Conservation (phyloP, 192 early-diverging fungal genomes). For the Coemansia guatemalensis region DNA sequence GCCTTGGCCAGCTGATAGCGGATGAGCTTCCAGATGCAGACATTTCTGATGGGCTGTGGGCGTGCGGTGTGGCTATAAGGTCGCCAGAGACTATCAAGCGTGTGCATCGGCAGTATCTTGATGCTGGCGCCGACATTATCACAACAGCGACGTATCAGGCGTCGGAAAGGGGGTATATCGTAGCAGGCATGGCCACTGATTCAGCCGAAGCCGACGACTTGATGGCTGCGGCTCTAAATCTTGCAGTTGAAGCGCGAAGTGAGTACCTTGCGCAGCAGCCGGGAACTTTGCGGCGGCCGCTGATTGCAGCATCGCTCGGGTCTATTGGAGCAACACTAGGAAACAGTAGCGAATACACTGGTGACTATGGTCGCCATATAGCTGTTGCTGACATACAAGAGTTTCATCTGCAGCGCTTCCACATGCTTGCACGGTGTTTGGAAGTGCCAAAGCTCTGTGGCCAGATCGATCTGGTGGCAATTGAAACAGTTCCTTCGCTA, state of each 20-base stretch:
- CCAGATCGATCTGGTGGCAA: conserved; percentile 60
- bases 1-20: conserved; percentile 31
- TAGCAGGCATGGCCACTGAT: conserved; percentile 34
- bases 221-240: conserved; percentile 41
- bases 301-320: conserved; percentile 63
- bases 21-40: conserved; percentile 19
- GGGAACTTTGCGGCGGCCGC: conserved; percentile 7
- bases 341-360: conserved; percentile 66
- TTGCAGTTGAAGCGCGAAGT: conserved; percentile 56
- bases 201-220: conserved; percentile 22
- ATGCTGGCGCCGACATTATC: conserved; percentile 58
- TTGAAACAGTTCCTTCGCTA: conserved; percentile 69
- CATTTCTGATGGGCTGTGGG: conserved; percentile 27
- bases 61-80: conserved; percentile 18
- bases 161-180: conserved; percentile 42
- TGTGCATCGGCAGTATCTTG: conserved; percentile 52
- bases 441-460: conserved; percentile 9
- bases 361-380: conserved; percentile 52
- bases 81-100: conserved; percentile 16
- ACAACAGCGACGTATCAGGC: conserved; percentile 62
- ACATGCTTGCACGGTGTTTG: conserved; percentile 31
- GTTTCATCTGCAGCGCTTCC: conserved; percentile 58
- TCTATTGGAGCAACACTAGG: conserved; percentile 65
- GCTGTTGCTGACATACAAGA: conserved; percentile 40
- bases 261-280: conserved; percentile 18